Percentiles rank a stretch among this genome's conserved stretches.
phyloP scores from a whole-genome alignment of 2,329 filamentous ascomycete genomes.

The Truncatella angustata region DNA sequence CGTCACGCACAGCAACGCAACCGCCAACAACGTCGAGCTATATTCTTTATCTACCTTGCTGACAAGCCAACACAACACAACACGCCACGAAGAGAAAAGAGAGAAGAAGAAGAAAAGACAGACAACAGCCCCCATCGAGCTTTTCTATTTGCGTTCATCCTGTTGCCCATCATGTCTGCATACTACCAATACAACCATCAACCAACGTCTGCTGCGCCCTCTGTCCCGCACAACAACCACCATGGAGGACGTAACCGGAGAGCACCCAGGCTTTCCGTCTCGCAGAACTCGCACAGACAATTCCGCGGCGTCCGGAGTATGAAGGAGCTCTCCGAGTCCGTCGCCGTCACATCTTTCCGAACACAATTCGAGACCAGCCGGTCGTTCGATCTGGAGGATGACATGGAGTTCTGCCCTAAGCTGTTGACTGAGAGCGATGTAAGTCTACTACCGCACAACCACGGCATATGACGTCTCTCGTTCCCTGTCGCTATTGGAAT shows the following conservation, averaged over 20 bases:
- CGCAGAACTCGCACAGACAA: slow-evolving; percentile 83
- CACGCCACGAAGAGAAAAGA: too few relatives aligned
- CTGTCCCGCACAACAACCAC: slow-evolving; percentile 70
- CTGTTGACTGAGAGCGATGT: slow-evolving; percentile 93
- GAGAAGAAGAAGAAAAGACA: too few relatives aligned
- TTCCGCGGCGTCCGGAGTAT: slow-evolving; percentile 81
- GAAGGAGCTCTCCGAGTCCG: slow-evolving; percentile 81
- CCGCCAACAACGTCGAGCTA: slow-evolving; percentile 1
- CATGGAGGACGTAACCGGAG: slow-evolving; percentile 83
- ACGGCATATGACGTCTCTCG: too few relatives aligned
- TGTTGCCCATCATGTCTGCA: slow-evolving; percentile 53
- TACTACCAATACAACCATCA: slow-evolving; percentile 58
- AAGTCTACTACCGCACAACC: too few relatives aligned
- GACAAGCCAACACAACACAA: too few relatives aligned
- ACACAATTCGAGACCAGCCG: slow-evolving; percentile 85
- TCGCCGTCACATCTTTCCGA: slow-evolving; percentile 74
- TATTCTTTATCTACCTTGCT: too few relatives aligned
- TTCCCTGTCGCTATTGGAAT: too few relatives aligned
- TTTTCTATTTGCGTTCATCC: not conserved
- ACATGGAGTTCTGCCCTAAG: slow-evolving; percentile 91
- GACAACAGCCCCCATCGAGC: too few relatives aligned
- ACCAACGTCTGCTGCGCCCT: slow-evolving; percentile 53
- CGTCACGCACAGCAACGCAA: not conserved
- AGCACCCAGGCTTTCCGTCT: slow-evolving; percentile 74
- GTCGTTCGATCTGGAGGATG: slow-evolving; percentile 94